Evolutionary conservation across 768 basidiomycete species (phyloP), one percentile per base, ranked within the genome.

Genomic region (Boletus sp.): DNA sequence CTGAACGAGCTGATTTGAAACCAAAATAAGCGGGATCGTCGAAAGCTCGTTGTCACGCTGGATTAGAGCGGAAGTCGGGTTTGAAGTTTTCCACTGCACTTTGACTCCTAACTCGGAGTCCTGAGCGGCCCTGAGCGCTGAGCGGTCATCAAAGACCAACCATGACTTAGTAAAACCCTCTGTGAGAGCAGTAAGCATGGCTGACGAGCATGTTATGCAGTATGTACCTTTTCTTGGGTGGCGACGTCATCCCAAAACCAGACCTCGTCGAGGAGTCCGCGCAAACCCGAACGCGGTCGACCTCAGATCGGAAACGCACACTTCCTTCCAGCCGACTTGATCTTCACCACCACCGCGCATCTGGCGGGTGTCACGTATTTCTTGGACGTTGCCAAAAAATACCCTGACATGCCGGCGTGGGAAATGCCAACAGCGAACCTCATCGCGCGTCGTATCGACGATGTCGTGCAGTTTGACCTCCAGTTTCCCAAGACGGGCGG

Each of bases 341-440:
- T 85, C 10, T 84, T 81, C 69, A 84, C 77, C 3, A 71, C 80
- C 1, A 83, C 83, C 0, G 72, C 81, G 5, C 82, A 83, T 57
- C 71, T 85, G 5, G 76, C 82, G 1, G 83, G 83, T 1, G 80
- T 83, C 4, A 82, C 82, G 1, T 82, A 78, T 61, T 86, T 84
- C 63, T 86, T 83, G 83, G 78, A 84, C 61, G 83, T 86, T 47
- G 80, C 84, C 1, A 62, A 63, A n/a, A 84, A 84, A 73, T 80
- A 55, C 47, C 65, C 55, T 1, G 82, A 84, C 50, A 63, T 85
- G 37, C 83, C 84, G n/a, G n/a, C n/a, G 0, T 86, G 85, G 84
- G 84, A 85, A 2, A 81, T 84, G 3, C n/a, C n/a, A n/a, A 84
- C 85, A 0, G 83, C 83, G 1, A 85, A 84, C 61, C 75, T 85